Evolutionary conservation across 495 filamentous ascomycete species (phyloP).

Genomic region (Penicillium samsonianum): DNA sequence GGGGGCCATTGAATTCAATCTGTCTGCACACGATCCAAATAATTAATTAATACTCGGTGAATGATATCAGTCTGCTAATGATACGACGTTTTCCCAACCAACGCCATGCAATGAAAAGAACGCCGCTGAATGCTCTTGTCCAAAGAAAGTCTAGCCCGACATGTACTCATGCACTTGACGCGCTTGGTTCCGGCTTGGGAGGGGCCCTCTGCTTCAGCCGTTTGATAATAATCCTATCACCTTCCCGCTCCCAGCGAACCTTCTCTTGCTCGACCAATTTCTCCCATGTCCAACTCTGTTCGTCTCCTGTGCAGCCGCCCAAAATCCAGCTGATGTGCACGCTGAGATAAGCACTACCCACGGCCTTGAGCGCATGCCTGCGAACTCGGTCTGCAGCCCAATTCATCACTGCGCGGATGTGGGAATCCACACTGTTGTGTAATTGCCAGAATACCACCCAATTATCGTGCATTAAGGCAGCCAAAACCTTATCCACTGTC

Average conservation of each 20-base stretch:
- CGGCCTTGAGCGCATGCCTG: conserved; percentile 74
- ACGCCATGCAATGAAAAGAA: conserved; percentile 15
- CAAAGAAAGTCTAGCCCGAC: background rate
- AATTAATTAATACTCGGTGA: conserved; percentile 12
- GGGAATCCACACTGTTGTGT: conserved; percentile 70
- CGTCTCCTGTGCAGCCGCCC: conserved; percentile 51
- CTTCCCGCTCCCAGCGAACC: conserved; percentile 79
- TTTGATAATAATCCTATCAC: conserved; percentile 68
- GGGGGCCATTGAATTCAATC: conserved; percentile 19
- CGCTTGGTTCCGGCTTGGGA: conserved; percentile 23
- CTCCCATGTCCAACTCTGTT: conserved; percentile 73
- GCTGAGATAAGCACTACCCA: conserved; percentile 78
- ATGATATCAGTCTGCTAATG: conserved; percentile 18
- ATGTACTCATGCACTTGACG: conserved; percentile 19
- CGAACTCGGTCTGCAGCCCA: conserved; percentile 71
- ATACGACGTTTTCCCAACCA: conserved; percentile 18
- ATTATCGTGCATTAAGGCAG: conserved; percentile 74
- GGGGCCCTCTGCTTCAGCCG: conserved; percentile 47
- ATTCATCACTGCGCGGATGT: conserved; percentile 74
- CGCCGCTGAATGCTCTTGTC: conserved; percentile 18
- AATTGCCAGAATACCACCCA: conserved; percentile 77
- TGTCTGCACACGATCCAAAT: conserved; percentile 16
- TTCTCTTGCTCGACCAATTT: conserved; percentile 62
- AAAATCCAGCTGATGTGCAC: conserved; percentile 58
- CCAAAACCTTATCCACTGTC: conserved; percentile 65